phyloP scores from a whole-genome alignment of 441 rosid species.

The Erodium texanum region DNA sequence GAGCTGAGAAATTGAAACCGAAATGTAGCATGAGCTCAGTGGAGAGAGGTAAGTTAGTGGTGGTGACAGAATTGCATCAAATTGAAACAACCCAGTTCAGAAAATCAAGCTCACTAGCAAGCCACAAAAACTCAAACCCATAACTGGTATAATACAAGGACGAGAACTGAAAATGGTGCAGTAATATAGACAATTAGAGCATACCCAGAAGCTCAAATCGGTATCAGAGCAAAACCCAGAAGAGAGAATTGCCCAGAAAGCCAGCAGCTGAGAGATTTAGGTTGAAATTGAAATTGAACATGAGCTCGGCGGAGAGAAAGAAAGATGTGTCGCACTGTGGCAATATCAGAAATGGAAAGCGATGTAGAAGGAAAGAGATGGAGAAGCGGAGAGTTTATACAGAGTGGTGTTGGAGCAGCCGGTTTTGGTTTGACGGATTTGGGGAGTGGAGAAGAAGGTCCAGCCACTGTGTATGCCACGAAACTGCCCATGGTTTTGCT shows the following conservation, averaged over 20 bases:
- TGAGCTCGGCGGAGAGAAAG: background rate
- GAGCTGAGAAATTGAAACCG: background rate
- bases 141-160: background rate
- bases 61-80: too few species aligned
- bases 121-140: background rate
- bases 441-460: conserved; percentile 24
- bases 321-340: background rate
- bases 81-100: background rate
- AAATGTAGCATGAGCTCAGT: too few species aligned
- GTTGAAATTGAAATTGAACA: conserved; percentile 12
- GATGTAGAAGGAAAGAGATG: background rate
- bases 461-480: too few species aligned
- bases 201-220: background rate
- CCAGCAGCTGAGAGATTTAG: background rate
- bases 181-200: background rate
- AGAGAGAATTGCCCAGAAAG: background rate
- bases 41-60: too few species aligned
- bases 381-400: conserved; percentile 19
- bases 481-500: conserved; percentile 42
- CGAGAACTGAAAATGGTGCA: background rate
- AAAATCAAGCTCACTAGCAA: too few species aligned
- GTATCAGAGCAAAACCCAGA: background rate
- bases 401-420: conserved; percentile 22
- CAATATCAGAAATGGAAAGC: background rate
- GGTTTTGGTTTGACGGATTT: conserved; percentile 28